Conservation (phyloP, 345 rosid species). For the Anacardium occidentale region DNA sequence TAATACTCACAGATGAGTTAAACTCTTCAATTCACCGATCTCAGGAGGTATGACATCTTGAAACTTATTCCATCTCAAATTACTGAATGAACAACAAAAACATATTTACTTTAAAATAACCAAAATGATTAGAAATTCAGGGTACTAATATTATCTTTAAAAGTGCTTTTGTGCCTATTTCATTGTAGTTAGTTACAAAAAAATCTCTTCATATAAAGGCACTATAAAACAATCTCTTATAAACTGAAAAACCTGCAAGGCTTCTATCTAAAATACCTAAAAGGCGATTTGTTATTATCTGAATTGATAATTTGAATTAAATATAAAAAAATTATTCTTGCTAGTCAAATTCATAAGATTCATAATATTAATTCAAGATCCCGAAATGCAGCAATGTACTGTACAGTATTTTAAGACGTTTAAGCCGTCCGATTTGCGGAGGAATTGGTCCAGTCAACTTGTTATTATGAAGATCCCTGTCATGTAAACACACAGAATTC, state of each 20-base stretch:
- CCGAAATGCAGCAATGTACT: constrained; percentile 7
- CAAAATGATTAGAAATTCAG: background rate
- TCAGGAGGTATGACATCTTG: constrained; percentile 89
- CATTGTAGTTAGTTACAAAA: background rate
- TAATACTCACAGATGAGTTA: constrained; percentile 82
- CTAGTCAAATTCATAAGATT: too few relatives aligned
- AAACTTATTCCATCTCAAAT: constrained; percentile 92
- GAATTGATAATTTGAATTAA: too few relatives aligned
- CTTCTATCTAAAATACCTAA: background rate
- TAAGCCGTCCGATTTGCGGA: constrained; percentile 71
- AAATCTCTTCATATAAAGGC: background rate
- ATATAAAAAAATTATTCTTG: too few relatives aligned
- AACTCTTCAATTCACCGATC: constrained; percentile 83
- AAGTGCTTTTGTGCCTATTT: background rate
- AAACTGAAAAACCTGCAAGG: background rate
- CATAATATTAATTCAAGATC: background rate
- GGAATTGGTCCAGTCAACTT: constrained; percentile 87
- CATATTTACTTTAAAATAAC: background rate
- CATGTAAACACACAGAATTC: constrained; percentile 9
- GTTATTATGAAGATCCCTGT: constrained; percentile 85
- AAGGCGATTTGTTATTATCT: too few relatives aligned
- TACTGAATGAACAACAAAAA: constrained; percentile 41
- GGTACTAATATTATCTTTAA: background rate
- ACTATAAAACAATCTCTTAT: background rate
- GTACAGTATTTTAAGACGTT: constrained; percentile 75